phyloP scores from a whole-genome alignment of 352 stramenopile genomes.

The Globisporangium cederbergense region DNA sequence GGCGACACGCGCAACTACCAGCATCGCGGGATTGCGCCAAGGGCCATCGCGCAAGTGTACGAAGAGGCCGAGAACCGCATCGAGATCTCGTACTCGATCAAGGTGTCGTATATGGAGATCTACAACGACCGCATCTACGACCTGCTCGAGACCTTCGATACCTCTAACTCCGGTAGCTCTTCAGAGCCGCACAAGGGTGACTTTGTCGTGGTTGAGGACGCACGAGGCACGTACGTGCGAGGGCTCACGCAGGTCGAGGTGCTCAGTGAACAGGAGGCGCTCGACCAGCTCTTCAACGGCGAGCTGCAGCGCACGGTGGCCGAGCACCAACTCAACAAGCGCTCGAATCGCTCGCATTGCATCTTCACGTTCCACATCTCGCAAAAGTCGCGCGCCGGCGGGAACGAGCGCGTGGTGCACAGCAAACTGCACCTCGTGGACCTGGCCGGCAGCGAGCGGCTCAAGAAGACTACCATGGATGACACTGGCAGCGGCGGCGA shows the following conservation, averaged over 20 bases:
- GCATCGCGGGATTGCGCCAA: constrained; percentile 86
- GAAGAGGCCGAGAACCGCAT: constrained; percentile 87
- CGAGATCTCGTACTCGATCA: constrained; percentile 85
- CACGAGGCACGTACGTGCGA: constrained; percentile 77
- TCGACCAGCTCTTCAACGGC: constrained; percentile 91
- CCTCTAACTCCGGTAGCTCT: constrained; percentile 12
- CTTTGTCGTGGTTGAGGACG: constrained; percentile 84
- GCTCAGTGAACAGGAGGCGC: constrained; percentile 76
- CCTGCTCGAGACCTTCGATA: constrained; percentile 48
- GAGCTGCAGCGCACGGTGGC: constrained; percentile 92
- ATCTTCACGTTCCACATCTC: constrained; percentile 92
- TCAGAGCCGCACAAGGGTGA: constrained; percentile 31
- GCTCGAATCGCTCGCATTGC: constrained; percentile 92
- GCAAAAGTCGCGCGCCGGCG: constrained; percentile 75
- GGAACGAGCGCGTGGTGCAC: constrained; percentile 70
- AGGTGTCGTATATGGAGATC: constrained; percentile 94
- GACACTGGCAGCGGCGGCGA: constrained; percentile 21
- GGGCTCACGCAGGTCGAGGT: constrained; percentile 86
- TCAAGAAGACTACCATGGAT: constrained; percentile 92
- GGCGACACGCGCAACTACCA: constrained; percentile 90
- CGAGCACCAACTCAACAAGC: constrained; percentile 92
- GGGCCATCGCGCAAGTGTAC: constrained; percentile 87
- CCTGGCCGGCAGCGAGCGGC: constrained; percentile 91
- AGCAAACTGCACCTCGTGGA: constrained; percentile 95
- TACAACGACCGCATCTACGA: constrained; percentile 96